Percentiles rank a stretch among this genome's conserved stretches.
These are phyloP conservation scores for Fusarium sp. DNA, from an alignment of 2,329 filamentous ascomycete species.

Conservation along the genomic window DNA sequence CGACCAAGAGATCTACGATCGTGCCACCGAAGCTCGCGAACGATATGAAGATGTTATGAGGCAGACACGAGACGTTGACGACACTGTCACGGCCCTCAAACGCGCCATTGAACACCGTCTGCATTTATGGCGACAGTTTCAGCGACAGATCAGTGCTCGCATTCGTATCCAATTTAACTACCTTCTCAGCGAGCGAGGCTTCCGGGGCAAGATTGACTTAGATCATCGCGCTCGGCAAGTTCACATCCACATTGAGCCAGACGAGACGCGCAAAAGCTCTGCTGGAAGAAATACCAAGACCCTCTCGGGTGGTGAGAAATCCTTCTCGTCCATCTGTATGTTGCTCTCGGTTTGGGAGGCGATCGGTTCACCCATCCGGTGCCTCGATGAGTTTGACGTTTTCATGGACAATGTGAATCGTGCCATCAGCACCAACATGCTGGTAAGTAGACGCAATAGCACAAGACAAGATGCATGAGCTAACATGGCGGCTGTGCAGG, in stretches of 20 bases:
- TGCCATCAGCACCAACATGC: conserved; percentile 91
- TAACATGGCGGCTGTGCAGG: conserved; percentile 56
- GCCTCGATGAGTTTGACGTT: conserved; percentile 97
- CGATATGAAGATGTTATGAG: conserved; percentile 56
- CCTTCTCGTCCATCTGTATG: conserved; percentile 95
- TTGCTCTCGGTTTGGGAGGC: conserved; percentile 95
- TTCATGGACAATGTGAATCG: conserved; percentile 99
- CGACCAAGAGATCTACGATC: conserved; percentile 69
- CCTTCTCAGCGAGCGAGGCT: conserved; percentile 87
- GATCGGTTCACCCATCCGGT: conserved; percentile 94
- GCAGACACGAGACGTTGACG: conserved; percentile 52
- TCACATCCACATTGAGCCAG: conserved; percentile 78
- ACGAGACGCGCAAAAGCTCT: conserved; percentile 73
- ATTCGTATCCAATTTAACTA: conserved; percentile 88
- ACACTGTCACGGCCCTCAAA: conserved; percentile 58
- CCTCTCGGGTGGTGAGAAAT: conserved; percentile 95
- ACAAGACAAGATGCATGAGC: neutral
- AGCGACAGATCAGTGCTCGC: conserved; percentile 83
- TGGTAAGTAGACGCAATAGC: conserved; percentile 65
- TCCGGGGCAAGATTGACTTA: conserved; percentile 81
- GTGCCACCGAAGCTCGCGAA: conserved; percentile 52
- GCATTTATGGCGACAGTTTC: conserved; percentile 81
- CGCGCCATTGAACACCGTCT: conserved; percentile 74
- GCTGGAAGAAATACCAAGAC: conserved; percentile 87
- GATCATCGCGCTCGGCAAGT: conserved; percentile 80